Conservation (phyloP, 83 land plant species). For the Picea engelmannii region DNA sequence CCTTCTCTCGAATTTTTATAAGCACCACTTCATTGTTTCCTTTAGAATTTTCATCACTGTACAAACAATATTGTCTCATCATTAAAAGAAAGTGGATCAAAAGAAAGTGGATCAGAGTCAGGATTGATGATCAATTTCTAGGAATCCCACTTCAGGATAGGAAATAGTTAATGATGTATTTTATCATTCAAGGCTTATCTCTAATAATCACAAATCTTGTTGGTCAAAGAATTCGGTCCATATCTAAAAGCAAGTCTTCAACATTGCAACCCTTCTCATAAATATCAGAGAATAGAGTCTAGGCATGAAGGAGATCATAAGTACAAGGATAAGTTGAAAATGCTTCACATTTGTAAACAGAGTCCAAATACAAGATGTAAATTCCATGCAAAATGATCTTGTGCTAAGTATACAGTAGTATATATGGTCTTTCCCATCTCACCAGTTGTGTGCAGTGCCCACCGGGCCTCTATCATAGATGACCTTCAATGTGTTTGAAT, state of each 20-base stretch:
- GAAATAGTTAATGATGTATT: constrained; percentile 34
- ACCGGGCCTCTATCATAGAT: constrained; percentile 85
- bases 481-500: constrained; percentile 62
- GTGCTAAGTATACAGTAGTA: not conserved
- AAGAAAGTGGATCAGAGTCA: too few relatives aligned
- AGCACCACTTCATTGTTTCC: too few relatives aligned
- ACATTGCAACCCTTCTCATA: constrained; percentile 58
- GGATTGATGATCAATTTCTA: constrained; percentile 55
- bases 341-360: constrained; percentile 67
- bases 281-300: constrained; percentile 67
- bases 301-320: constrained; percentile 75
- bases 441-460: constrained; percentile 88
- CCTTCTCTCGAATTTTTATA: too few relatives aligned
- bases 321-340: constrained; percentile 35
- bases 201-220: constrained; percentile 71
- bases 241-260: constrained; percentile 77
- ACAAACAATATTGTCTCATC: constrained; percentile 67
- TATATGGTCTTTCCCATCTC: not conserved
- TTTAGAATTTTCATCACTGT: not conserved
- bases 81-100: constrained; percentile 57
- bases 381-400: not conserved
- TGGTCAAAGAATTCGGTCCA: constrained; percentile 78
- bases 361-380: not conserved
- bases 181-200: constrained; percentile 46
- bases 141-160: constrained; percentile 68